Base-by-base conservation (phyloP, 108 stramenopile species). In the Cyclotella baltica region DNA sequence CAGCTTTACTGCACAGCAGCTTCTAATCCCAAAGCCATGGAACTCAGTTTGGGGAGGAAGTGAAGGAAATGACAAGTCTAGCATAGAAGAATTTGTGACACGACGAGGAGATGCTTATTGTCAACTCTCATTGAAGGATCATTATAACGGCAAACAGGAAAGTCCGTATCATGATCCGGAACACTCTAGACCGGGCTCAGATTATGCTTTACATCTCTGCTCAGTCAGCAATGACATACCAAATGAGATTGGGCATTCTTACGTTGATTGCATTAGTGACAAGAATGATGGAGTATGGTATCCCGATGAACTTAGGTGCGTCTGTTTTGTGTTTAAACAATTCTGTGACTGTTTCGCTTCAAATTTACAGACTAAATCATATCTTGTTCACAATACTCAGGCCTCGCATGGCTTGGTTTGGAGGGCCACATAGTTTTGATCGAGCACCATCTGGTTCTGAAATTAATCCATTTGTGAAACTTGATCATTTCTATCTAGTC, bases 1-100 rank as follows among this genome's bases (percentile, higher is more conserved):
- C 23, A 85, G 85, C 52, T 81, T 77, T 51, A 80, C 73, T 56
- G 69, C 85, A 18, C 76, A 85, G 27, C 75, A 81, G 64, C 56
- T 85, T 8, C 62, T 77, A 20, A 31, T 81, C 5, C 76, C 85
- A 1, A 37, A 64, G 13, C 53, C 69, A 0, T 76, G 73, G 84
- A 25, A 19, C 10, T 48, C 53, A 20, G 37, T 23, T 22, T 68
- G 43, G 35, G 64, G 63, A 27, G 73, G 73, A 11, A 25, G 23
- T 11, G 55, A 59, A 18, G 72, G 72, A 0, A 19, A 37, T 51
- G 53, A 73, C 34, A 67, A 61, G 48, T 22, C 33, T 23, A 27
- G 75, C 52, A 55, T 80, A 19, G 13, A 33, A 46, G 34, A 40
- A 15, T 13, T 28, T n/a, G 56, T 80, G 33, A 59, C 48, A 3